phyloP scores from a whole-genome alignment of 495 filamentous ascomycete species.

The Thozetella sp. region DNA sequence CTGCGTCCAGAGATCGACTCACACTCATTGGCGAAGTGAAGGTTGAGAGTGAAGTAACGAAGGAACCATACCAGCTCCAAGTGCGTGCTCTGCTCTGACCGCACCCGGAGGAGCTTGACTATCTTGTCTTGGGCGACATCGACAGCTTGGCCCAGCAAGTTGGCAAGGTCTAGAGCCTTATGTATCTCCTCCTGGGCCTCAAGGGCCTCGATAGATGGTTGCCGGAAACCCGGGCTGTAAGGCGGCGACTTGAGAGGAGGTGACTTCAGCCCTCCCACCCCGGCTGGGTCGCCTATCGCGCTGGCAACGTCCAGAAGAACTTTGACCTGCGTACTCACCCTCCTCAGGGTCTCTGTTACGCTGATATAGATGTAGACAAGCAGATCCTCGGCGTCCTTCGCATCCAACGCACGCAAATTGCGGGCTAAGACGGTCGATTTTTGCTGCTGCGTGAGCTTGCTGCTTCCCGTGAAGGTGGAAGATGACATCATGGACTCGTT shows the following conservation, averaged over 20 bases:
- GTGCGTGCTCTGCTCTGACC: slow-evolving; percentile 77
- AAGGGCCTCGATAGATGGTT: slow-evolving; percentile 18
- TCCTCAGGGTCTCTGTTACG: slow-evolving; percentile 82
- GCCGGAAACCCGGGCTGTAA: slow-evolving; percentile 44
- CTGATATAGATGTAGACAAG: slow-evolving; percentile 81
- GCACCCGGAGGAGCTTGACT: slow-evolving; percentile 86
- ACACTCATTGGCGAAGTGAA: slow-evolving; percentile 94
- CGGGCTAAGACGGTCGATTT: slow-evolving; percentile 89
- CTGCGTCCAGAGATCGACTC: slow-evolving; percentile 92
- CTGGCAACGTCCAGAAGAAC: slow-evolving; percentile 95
- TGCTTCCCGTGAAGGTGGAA: slow-evolving; percentile 74
- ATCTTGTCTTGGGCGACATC: slow-evolving; percentile 93
- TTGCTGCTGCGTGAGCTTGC: slow-evolving; percentile 76
- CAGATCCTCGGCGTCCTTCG: slow-evolving; percentile 84
- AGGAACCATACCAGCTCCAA: slow-evolving; percentile 79
- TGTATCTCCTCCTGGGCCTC: slow-evolving; percentile 79
- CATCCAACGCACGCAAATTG: slow-evolving; percentile 83
- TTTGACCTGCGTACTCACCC: slow-evolving; percentile 89
- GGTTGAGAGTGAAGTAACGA: slow-evolving; percentile 90
- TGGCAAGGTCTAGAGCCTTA: slow-evolving; percentile 86
- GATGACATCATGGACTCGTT: slow-evolving; percentile 86
- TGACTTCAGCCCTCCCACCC: slow-evolving; percentile 35
- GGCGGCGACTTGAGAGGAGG: slow-evolving; percentile 51
- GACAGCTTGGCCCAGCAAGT: slow-evolving; percentile 90
- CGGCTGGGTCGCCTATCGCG: slow-evolving; percentile 51